Percentiles rank a stretch among this genome's conserved stretches.
Evolutionary conservation across 1,284 basidiomycete species (phyloP).

Genomic region (Pholiota adiposa): DNA sequence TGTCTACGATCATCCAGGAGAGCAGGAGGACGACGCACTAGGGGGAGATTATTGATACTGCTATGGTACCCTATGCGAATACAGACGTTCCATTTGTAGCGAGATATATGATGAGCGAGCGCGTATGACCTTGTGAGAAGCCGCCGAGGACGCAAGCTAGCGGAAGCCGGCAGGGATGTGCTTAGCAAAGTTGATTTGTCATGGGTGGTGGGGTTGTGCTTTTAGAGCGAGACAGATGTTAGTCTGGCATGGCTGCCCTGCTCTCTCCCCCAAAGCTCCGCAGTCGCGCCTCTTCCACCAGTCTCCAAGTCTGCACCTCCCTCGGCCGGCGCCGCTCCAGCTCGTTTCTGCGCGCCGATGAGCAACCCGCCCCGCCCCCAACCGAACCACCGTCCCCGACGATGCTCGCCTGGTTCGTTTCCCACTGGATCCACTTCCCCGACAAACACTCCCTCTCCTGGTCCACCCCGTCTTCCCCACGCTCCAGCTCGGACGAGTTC

Average conservation of each 20-base stretch:
- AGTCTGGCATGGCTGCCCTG: slow-evolving; percentile 23
- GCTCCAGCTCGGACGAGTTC: slow-evolving; percentile 54
- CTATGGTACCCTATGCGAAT: slow-evolving; percentile 4
- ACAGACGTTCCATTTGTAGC: neutral
- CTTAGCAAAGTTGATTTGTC: slow-evolving; percentile 16
- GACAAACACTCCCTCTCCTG: slow-evolving; percentile 39
- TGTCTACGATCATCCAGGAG: slow-evolving; percentile 90
- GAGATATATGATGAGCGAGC: neutral
- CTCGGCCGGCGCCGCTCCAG: slow-evolving; percentile 54
- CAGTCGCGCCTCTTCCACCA: slow-evolving; percentile 65
- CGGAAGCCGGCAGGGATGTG: neutral
- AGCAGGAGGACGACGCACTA: slow-evolving; percentile 80
- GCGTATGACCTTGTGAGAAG: neutral
- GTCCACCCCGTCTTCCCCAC: slow-evolving; percentile 56
- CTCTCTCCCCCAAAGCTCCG: slow-evolving; percentile 44
- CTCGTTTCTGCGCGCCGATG: slow-evolving; percentile 33
- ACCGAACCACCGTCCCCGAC: slow-evolving; percentile 29
- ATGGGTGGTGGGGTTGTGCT: slow-evolving; percentile 8
- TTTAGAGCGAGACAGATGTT: neutral
- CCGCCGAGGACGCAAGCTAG: neutral
- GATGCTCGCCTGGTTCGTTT: slow-evolving; percentile 54
- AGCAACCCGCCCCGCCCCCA: slow-evolving; percentile 12
- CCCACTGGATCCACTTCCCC: slow-evolving; percentile 53
- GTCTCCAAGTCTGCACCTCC: slow-evolving; percentile 55
- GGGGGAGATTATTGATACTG: slow-evolving; percentile 4